Evolutionary conservation across 2,329 filamentous ascomycete species (phyloP).

Genomic region (Ophiostoma australiae): DNA sequence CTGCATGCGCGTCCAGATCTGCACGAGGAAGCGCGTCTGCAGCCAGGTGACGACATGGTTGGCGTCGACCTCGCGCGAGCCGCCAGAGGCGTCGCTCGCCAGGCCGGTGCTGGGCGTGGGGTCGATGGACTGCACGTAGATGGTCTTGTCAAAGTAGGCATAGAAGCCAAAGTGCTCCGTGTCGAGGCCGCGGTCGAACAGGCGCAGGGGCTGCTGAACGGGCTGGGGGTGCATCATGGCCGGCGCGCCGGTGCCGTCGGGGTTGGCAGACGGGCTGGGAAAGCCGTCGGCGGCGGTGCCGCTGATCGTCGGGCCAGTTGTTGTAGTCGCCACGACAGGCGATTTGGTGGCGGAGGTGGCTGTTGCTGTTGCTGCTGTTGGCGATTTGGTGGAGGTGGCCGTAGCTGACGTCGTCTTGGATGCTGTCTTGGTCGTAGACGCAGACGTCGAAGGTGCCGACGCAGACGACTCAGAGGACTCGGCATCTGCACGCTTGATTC

Average conservation of each 20-base stretch:
- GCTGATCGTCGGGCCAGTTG: constrained; percentile 11
- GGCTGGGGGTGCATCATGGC: constrained; percentile 68
- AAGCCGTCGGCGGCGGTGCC: constrained; percentile 42
- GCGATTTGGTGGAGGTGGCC: not conserved
- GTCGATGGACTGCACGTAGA: constrained; percentile 64
- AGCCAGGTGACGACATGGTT: constrained; percentile 54
- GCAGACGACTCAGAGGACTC: not conserved
- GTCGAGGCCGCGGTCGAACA: constrained; percentile 75
- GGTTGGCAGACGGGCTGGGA: constrained; percentile 56
- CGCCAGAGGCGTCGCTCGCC: constrained; percentile 51
- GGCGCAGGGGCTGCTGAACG: constrained; percentile 69
- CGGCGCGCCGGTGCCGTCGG: constrained; percentile 67
- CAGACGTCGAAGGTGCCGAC: not conserved
- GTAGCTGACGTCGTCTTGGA: not conserved
- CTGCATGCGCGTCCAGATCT: constrained; percentile 57
- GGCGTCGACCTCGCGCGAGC: constrained; percentile 49
- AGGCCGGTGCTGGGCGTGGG: constrained; percentile 33
- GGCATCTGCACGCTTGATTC: constrained; percentile 23
- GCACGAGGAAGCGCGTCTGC: constrained; percentile 58
- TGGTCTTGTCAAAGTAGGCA: constrained; percentile 80
- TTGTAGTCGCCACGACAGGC: constrained; percentile 23
- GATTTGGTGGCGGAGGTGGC: not conserved
- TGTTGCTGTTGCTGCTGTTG: not conserved
- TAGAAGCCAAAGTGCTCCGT: constrained; percentile 94
- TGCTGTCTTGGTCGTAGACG: not conserved